A percentile compares a stretch with the other conserved stretches of the same genome.
Evolutionary conservation across 352 stramenopile species (phyloP).

Genomic region (Globisporangium irregulare): DNA sequence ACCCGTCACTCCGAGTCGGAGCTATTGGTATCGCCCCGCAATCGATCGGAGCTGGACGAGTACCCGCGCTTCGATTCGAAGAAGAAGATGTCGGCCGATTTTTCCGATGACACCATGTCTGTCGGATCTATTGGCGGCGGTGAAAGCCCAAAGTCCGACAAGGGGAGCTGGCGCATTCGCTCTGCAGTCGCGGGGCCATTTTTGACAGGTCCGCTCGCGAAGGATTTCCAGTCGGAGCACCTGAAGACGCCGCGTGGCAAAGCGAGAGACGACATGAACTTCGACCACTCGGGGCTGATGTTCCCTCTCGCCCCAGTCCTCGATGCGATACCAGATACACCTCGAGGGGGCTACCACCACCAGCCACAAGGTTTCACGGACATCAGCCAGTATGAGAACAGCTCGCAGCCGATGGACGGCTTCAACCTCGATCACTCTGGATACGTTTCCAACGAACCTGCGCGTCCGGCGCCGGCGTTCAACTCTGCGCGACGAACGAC

Average conservation of each 20-base stretch:
- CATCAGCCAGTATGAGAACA: slow-evolving; percentile 23
- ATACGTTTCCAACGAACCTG: slow-evolving; percentile 1
- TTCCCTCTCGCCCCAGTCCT: slow-evolving; percentile 36
- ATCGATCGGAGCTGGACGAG: slow-evolving; percentile 8
- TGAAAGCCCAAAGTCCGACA: slow-evolving; percentile 38
- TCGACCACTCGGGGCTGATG: slow-evolving; percentile 29
- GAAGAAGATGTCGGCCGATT: slow-evolving; percentile 22
- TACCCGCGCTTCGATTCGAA: slow-evolving; percentile 16
- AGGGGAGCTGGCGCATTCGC: slow-evolving; percentile 25
- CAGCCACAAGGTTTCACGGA: slow-evolving; percentile 24
- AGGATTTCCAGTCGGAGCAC: slow-evolving; percentile 28
- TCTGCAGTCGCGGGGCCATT: slow-evolving; percentile 34
- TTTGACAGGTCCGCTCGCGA: slow-evolving; percentile 35
- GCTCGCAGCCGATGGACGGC: slow-evolving; percentile 17
- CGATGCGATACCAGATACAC: slow-evolving; percentile 23
- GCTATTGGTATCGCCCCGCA: slow-evolving; percentile 15
- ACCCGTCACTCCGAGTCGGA: slow-evolving; percentile 19
- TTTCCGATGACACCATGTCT: slow-evolving; percentile 35
- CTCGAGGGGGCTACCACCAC: slow-evolving; percentile 17
- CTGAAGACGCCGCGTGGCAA: slow-evolving; percentile 30
- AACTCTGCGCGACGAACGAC: slow-evolving; percentile 4
- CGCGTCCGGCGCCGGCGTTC: not conserved
- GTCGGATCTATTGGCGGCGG: slow-evolving; percentile 24
- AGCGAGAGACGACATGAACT: slow-evolving; percentile 25
- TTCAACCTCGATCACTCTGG: slow-evolving; percentile 17